These are phyloP conservation scores for Cyberlindnera japonica DNA, from an alignment of 805 yeast genomes.

Conservation along the genomic window DNA sequence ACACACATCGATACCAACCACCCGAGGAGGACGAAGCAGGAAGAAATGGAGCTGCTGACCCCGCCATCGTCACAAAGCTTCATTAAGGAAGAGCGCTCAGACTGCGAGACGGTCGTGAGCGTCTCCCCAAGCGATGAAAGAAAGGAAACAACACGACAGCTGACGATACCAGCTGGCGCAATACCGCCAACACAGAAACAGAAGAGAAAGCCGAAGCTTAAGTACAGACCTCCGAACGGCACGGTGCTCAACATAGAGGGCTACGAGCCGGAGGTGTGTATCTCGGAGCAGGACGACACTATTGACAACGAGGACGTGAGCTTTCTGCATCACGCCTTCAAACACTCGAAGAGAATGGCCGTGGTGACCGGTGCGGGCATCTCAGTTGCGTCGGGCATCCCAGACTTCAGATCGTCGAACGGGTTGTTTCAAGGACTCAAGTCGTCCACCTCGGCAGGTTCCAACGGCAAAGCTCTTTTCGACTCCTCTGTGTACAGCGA, in stretches of 20 bases:
- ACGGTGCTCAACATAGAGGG: conserved; percentile 37
- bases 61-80: conserved; percentile 28
- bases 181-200: conserved; percentile 2
- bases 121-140: too few relatives aligned
- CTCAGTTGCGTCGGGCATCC: conserved; percentile 88
- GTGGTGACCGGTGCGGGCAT: conserved; percentile 87
- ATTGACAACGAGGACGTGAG: conserved; percentile 40
- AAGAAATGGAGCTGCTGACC: conserved; percentile 25
- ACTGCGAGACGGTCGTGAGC: conserved; percentile 1
- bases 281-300: conserved; percentile 32
- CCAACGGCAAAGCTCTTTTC: conserved; percentile 65
- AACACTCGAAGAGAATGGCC: conserved; percentile 54
- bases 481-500: conserved; percentile 75
- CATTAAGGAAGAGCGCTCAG: conserved; percentile 3
- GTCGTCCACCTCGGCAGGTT: conserved; percentile 34
- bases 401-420: conserved; percentile 76
- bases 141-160: too few relatives aligned
- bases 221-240: conserved; percentile 44
- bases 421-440: conserved; percentile 66
- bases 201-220: conserved; percentile 42
- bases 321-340: conserved; percentile 49
- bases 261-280: conserved; percentile 24
- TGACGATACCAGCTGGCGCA: not conserved
- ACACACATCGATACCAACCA: not conserved
- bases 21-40: too few relatives aligned